phyloP scores from a whole-genome alignment of 768 basidiomycete species.

The Boletales sp. region DNA sequence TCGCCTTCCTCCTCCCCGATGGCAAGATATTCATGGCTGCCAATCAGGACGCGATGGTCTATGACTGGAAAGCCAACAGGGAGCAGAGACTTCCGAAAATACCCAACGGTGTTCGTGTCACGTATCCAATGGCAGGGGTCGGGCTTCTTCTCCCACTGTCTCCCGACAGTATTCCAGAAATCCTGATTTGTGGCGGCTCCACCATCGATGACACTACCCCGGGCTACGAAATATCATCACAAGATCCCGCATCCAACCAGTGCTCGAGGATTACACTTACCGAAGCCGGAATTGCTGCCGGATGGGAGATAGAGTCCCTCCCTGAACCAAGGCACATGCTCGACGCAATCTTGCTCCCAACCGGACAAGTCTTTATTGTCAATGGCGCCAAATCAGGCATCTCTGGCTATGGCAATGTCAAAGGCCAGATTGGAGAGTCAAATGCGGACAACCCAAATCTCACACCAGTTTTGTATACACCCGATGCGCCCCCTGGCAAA shows the following conservation, averaged over 20 bases:
- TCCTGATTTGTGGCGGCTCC: slow-evolving; percentile 79
- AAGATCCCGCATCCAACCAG: slow-evolving; percentile 68
- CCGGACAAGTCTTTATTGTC: slow-evolving; percentile 67
- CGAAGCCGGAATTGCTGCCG: slow-evolving; percentile 56
- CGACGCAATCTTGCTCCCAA: slow-evolving; percentile 78
- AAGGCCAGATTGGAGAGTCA: slow-evolving; percentile 63
- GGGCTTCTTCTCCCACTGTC: slow-evolving; percentile 70
- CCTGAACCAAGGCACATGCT: slow-evolving; percentile 73
- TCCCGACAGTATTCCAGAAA: slow-evolving; percentile 63
- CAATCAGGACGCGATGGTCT: slow-evolving; percentile 76
- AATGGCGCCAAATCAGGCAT: slow-evolving; percentile 76
- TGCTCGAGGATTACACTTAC: slow-evolving; percentile 69
- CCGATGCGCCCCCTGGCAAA: slow-evolving; percentile 45
- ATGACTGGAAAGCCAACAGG: slow-evolving; percentile 64
- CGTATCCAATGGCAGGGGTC: slow-evolving; percentile 80
- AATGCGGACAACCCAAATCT: slow-evolving; percentile 75
- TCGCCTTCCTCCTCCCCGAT: slow-evolving; percentile 68
- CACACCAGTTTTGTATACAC: slow-evolving; percentile 68
- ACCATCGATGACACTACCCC: slow-evolving; percentile 56
- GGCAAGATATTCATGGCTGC: slow-evolving; percentile 73
- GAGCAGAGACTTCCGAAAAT: slow-evolving; percentile 63
- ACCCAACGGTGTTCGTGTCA: slow-evolving; percentile 76
- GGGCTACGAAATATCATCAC: slow-evolving; percentile 63
- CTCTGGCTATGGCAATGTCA: slow-evolving; percentile 75
- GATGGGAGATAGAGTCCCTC: slow-evolving; percentile 77